phyloP scores from a whole-genome alignment of 164 flowering plant genomes.

The Pachysandra terminalis region DNA sequence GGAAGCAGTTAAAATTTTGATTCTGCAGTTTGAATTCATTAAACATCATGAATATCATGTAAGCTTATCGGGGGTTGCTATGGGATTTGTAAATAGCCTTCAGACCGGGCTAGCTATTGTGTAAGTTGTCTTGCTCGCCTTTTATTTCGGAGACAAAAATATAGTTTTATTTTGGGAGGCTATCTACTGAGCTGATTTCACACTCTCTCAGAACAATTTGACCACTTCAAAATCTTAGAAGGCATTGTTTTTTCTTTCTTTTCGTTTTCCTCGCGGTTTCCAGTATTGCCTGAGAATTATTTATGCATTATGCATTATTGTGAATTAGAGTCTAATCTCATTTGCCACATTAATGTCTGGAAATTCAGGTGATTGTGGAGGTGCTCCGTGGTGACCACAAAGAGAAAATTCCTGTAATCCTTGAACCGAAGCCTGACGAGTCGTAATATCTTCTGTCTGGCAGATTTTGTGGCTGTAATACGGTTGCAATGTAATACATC shows the following conservation, averaged over 20 bases:
- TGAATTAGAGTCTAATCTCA: background rate
- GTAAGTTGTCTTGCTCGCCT: too few species aligned
- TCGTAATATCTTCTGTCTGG: background rate
- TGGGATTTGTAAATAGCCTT: background rate
- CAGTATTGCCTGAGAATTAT: too few species aligned
- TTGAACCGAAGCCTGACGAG: background rate
- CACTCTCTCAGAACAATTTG: too few species aligned
- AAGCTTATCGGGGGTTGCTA: background rate
- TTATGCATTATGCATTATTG: background rate
- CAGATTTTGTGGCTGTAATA: background rate
- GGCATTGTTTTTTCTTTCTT: too few species aligned
- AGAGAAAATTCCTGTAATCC: background rate
- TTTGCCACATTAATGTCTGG: background rate
- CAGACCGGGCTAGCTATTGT: too few species aligned
- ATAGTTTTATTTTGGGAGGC: too few species aligned
- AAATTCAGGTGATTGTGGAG: constrained; percentile 1
- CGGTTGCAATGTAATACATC: background rate
- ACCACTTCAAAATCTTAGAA: too few species aligned
- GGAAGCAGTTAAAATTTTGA: background rate
- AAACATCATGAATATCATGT: background rate
- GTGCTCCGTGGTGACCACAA: background rate
- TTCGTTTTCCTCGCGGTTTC: too few species aligned
- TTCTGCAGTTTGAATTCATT: background rate
- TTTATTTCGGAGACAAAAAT: too few species aligned
- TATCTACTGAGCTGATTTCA: too few species aligned